Conservation (phyloP, 495 filamentous ascomycete species). For the Oleoguttula mirabilis region DNA sequence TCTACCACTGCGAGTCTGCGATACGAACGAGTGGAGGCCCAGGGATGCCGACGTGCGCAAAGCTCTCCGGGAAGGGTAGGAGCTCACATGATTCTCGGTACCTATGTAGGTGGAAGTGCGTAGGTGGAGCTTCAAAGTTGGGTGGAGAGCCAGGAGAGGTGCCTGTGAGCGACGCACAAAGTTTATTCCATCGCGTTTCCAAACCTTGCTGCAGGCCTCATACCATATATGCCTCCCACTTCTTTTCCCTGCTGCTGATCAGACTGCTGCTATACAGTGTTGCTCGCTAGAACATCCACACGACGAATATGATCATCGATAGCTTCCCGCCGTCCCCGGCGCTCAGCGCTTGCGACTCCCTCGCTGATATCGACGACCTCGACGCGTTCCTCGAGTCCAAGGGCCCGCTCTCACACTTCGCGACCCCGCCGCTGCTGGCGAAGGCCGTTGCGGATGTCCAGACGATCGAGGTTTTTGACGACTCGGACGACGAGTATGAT, state of each 20-base stretch:
- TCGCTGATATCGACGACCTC: conserved; percentile 10
- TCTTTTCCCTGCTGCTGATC: neutral
- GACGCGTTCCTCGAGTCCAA: conserved; percentile 8
- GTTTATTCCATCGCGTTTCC: neutral
- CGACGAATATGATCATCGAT: neutral
- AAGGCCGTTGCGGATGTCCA: neutral
- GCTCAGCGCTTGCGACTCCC: conserved; percentile 7
- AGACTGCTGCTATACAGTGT: neutral
- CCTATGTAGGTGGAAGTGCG: no score
- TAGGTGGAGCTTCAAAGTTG: no score
- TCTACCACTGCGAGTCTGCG: neutral
- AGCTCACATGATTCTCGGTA: neutral
- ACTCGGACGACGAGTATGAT: neutral
- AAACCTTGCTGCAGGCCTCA: neutral
- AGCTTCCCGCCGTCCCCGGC: conserved; percentile 9
- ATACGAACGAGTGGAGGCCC: neutral
- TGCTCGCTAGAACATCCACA: neutral
- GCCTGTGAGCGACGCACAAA: neutral
- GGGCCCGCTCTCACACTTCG: conserved; percentile 2
- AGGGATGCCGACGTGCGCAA: neutral
- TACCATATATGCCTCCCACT: neutral
- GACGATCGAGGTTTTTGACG: neutral
- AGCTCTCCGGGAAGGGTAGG: neutral
- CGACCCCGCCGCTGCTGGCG: conserved; percentile 9
- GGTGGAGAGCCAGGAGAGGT: no score